phyloP scores from a whole-genome alignment of 148 eudicot genomes.

The Polygonum maritimum region DNA sequence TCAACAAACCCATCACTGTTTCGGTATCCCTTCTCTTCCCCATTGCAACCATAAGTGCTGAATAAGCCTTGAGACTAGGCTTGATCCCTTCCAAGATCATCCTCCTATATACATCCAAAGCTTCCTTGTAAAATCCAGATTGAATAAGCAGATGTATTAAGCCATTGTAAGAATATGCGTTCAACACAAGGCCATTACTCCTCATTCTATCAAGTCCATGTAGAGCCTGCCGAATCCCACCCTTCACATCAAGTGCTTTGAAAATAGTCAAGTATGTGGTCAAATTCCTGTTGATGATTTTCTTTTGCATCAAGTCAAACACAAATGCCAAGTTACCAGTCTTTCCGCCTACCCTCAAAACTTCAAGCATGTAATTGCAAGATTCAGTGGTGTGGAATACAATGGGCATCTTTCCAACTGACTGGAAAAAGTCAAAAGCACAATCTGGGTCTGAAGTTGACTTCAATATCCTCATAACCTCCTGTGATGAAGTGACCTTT shows the following conservation, averaged over 20 bases:
- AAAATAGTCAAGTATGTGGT: slow-evolving; percentile 75
- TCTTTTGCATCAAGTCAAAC: slow-evolving; percentile 86
- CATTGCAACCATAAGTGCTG: slow-evolving; percentile 91
- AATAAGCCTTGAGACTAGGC: slow-evolving; percentile 89
- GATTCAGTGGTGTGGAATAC: slow-evolving; percentile 73
- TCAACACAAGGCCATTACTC: slow-evolving; percentile 55
- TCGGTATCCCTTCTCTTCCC: slow-evolving; percentile 79
- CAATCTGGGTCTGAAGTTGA: slow-evolving; percentile 36
- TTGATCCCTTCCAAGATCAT: slow-evolving; percentile 57
- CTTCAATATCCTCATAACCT: slow-evolving; percentile 33
- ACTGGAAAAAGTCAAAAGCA: slow-evolving; percentile 53
- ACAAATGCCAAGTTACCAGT: slow-evolving; percentile 66
- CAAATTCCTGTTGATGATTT: slow-evolving; percentile 72
- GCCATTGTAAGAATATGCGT: slow-evolving; percentile 85
- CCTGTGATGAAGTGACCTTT: slow-evolving; percentile 28
- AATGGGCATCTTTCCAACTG: slow-evolving; percentile 40
- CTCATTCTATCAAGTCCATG: slow-evolving; percentile 57
- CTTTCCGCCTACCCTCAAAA: slow-evolving; percentile 44
- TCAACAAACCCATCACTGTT: slow-evolving; percentile 62
- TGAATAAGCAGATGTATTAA: slow-evolving; percentile 72
- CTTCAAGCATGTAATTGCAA: slow-evolving; percentile 83
- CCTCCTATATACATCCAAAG: slow-evolving; percentile 60
- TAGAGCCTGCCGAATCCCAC: slow-evolving; percentile 73
- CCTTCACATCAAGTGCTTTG: slow-evolving; percentile 47
- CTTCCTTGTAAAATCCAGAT: slow-evolving; percentile 66